Evolutionary conservation across 257 asterid species (phyloP).

Genomic region (Solanum habrochaites): DNA sequence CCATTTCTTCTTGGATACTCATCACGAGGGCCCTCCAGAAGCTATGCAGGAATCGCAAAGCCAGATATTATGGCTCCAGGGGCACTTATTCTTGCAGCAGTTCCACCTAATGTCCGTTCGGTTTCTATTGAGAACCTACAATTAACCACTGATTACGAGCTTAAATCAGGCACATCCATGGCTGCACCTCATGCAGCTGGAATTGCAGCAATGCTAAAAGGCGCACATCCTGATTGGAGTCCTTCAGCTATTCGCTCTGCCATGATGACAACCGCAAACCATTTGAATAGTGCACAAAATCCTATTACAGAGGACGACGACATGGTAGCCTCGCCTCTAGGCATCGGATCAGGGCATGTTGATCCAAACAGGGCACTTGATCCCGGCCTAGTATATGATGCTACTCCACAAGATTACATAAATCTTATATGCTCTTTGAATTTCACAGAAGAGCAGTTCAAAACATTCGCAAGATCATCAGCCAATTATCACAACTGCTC

Average conservation of each 20-base stretch:
- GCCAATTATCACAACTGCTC: not conserved
- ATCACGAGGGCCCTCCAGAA: not conserved
- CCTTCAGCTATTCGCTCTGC: constrained; percentile 9
- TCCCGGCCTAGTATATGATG: not conserved
- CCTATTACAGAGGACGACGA: not conserved
- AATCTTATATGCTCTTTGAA: not conserved
- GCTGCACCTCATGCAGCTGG: constrained; percentile 3
- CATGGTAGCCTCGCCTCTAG: not conserved
- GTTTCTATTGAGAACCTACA: not conserved
- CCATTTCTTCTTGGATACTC: not conserved
- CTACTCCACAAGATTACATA: not conserved
- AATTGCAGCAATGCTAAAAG: constrained; percentile 4
- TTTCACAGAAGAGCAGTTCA: not conserved
- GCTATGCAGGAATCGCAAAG: not conserved
- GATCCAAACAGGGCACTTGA: not conserved
- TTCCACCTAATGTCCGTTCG: not conserved
- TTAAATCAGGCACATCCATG: constrained; percentile 4
- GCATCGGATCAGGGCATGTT: not conserved
- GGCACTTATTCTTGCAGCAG: not conserved
- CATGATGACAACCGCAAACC: constrained; percentile 8
- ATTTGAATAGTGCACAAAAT: not conserved
- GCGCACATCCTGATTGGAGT: not conserved
- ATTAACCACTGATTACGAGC: not conserved
- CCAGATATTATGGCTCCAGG: constrained; percentile 4
- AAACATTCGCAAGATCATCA: not conserved